Base-by-base conservation (phyloP, 2,329 filamentous ascomycete species). In the Cyanodermella asteris region DNA sequence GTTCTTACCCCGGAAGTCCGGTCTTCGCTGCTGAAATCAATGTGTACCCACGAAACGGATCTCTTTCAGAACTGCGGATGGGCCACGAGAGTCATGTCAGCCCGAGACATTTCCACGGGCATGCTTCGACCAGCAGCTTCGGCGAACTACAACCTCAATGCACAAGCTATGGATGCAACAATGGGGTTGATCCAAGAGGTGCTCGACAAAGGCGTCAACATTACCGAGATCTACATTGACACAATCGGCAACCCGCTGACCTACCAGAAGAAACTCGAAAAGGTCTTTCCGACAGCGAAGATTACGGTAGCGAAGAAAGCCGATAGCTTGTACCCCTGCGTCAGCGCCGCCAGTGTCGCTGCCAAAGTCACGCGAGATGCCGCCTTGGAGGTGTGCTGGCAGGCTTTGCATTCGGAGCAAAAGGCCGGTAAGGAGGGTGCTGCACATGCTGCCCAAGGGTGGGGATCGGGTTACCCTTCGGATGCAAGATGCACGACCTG, bases 111-210 rank as follows among this genome's bases (percentile, higher is more conserved):
- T 38, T 65, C 61, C 20, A 64, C 78, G 6, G 64, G 66, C 38
- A 90, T 90, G 77, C 56, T 87, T 39, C 60, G 63, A 6, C 54
- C 56, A 6, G 43, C 41, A 8, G 50, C 52, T 11, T 45, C 56
- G 4, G n/a, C n/a, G n/a, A n/a, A n/a, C n/a, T 90, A 93, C 53
- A 97, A 97, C 45, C 65, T 97, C 35, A 97, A 97, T 45, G 80
- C 81, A 4, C 87, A 97, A 49, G 84, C 84, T 11, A 74, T 87
- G 67, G 82, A 91, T 47, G 77, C 84, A 4, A 94, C 84, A 0
- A 67, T 91, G 13, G 64, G 65, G 19, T 58, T 97, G 26, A 84
- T 94, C 40, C 59, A 67, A 28, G 70, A 69, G 18, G 75, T 91
- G 4, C 61, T 87, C 18, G 68, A 66, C 6, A 59, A 61, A 12